Evolutionary conservation across 495 filamentous ascomycete species (phyloP).

Genomic region (Penicillium desertorum): DNA sequence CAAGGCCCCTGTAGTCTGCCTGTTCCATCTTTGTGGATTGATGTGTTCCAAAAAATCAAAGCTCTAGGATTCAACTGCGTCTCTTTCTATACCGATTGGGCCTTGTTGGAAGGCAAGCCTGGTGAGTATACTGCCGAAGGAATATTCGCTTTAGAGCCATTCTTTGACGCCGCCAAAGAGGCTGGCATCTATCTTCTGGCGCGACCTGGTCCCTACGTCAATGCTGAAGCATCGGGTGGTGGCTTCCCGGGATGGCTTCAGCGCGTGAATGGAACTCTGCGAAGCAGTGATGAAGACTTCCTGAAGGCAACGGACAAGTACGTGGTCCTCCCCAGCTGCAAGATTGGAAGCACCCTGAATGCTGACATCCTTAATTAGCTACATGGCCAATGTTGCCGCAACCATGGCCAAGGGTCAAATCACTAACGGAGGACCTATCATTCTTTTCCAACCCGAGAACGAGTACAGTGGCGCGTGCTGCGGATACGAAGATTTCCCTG

Average conservation of each 20-base stretch:
- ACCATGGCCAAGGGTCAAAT: slow-evolving; percentile 74
- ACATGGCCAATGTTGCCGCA: slow-evolving; percentile 48
- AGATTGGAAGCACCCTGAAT: not conserved
- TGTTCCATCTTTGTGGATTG: slow-evolving; percentile 68
- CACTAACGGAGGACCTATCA: slow-evolving; percentile 75
- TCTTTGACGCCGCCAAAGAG: slow-evolving; percentile 68
- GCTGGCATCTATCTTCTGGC: slow-evolving; percentile 75
- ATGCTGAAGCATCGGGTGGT: slow-evolving; percentile 64
- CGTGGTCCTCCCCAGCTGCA: not conserved
- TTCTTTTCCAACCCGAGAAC: slow-evolving; percentile 78
- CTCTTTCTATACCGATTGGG: slow-evolving; percentile 76
- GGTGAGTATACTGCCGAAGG: slow-evolving; percentile 68
- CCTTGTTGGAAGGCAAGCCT: slow-evolving; percentile 71
- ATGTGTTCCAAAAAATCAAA: slow-evolving; percentile 78
- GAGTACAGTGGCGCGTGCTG: slow-evolving; percentile 59
- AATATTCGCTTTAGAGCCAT: slow-evolving; percentile 64
- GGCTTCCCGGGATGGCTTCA: slow-evolving; percentile 68
- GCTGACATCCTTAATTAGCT: slow-evolving; percentile 28
- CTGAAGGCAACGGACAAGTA: slow-evolving; percentile 64
- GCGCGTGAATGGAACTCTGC: slow-evolving; percentile 58
- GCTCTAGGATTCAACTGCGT: slow-evolving; percentile 74
- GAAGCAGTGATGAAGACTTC: slow-evolving; percentile 59
- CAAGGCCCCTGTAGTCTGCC: slow-evolving; percentile 53
- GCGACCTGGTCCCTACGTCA: slow-evolving; percentile 67
- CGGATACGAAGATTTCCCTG: slow-evolving; percentile 47